Percentiles rank a stretch among this genome's conserved stretches.
Conservation (phyloP, 257 asterid species). For the Haberlea rhodopensis region DNA sequence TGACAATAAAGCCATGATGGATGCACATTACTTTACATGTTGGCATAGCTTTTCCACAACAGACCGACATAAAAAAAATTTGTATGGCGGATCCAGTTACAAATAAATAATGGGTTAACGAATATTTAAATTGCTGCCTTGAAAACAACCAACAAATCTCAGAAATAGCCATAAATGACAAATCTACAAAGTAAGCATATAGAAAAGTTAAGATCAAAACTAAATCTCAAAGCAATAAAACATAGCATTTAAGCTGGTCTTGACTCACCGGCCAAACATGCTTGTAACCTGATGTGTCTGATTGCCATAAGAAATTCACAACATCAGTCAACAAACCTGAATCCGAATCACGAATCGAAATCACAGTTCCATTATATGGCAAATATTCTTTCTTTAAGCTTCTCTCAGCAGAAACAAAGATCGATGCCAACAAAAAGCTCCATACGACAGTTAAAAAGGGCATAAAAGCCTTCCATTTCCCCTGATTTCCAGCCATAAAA, state of each 20-base stretch:
- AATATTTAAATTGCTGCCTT: slow-evolving; percentile 1
- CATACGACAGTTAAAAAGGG: slow-evolving; percentile 58
- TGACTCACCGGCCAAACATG: slow-evolving; percentile 92
- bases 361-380: slow-evolving; percentile 27
- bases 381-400: slow-evolving; percentile 50
- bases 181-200: neutral
- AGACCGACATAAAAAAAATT: neutral
- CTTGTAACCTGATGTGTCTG: slow-evolving; percentile 60
- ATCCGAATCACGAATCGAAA: slow-evolving; percentile 32
- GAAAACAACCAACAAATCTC: neutral
- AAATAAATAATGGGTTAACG: neutral
- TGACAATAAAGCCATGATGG: neutral
- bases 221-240: slow-evolving; percentile 3
- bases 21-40: neutral
- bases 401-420: slow-evolving; percentile 86
- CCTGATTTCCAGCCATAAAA: slow-evolving; percentile 53
- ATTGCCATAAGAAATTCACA: slow-evolving; percentile 69
- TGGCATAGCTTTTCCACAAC: neutral
- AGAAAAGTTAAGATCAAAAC: neutral
- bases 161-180: slow-evolving; percentile 19
- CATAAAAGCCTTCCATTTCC: slow-evolving; percentile 56
- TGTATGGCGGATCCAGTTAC: neutral
- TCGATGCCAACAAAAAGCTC: slow-evolving; percentile 71
- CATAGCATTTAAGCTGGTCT: neutral
- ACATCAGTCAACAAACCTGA: slow-evolving; percentile 37